Conservation (phyloP, 495 filamentous ascomycete species). For the Aspergillus hancockii region DNA sequence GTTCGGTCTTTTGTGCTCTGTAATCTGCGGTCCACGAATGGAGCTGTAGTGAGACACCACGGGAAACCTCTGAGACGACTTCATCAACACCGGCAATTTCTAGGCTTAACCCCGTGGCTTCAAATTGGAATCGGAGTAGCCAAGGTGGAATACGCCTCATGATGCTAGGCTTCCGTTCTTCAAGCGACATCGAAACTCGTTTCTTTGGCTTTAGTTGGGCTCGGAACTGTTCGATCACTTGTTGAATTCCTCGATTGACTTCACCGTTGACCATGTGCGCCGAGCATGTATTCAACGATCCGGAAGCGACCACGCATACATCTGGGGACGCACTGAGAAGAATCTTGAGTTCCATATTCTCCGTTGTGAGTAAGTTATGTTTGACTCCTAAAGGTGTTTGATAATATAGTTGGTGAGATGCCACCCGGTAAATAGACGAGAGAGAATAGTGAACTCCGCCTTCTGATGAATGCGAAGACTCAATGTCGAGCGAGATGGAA, state of each 20-base stretch:
- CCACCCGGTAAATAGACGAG: slow-evolving; percentile 75
- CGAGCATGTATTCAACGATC: slow-evolving; percentile 81
- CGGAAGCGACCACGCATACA: slow-evolving; percentile 76
- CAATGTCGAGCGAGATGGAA: slow-evolving; percentile 85
- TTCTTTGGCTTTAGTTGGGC: slow-evolving; percentile 65
- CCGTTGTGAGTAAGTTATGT: slow-evolving; percentile 82
- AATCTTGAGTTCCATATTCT: slow-evolving; percentile 81
- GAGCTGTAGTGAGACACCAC: slow-evolving; percentile 81
- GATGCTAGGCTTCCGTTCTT: slow-evolving; percentile 60
- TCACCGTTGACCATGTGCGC: slow-evolving; percentile 88
- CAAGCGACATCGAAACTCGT: slow-evolving; percentile 48
- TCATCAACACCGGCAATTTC: slow-evolving; percentile 89
- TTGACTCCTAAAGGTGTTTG: slow-evolving; percentile 79
- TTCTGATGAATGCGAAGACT: slow-evolving; percentile 88
- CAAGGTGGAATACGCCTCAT: slow-evolving; percentile 78
- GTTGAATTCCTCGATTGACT: slow-evolving; percentile 86
- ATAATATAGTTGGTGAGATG: slow-evolving; percentile 92
- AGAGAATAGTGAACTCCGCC: slow-evolving; percentile 86
- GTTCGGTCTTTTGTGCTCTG: slow-evolving; percentile 72
- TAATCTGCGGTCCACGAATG: slow-evolving; percentile 93
- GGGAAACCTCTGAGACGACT: slow-evolving; percentile 72
- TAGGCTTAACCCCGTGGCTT: slow-evolving; percentile 83
- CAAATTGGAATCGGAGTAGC: slow-evolving; percentile 80
- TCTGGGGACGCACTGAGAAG: slow-evolving; percentile 84
- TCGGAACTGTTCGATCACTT: slow-evolving; percentile 81